phyloP scores from a whole-genome alignment of 306 rosid genomes.

The Amphicarpaea edgeworthii region DNA sequence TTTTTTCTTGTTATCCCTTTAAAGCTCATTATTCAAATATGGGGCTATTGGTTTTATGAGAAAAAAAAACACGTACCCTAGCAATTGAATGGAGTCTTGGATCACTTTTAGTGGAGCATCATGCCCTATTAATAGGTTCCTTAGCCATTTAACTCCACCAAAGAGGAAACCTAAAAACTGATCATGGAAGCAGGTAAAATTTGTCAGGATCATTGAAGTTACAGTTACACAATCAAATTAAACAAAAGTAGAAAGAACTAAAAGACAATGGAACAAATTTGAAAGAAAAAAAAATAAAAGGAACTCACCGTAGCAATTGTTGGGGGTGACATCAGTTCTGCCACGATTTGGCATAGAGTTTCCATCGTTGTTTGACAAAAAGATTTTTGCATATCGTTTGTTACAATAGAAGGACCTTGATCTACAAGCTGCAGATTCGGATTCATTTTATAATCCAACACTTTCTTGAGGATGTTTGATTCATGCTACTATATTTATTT shows the following conservation, averaged over 20 bases:
- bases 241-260: not conserved
- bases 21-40: no score
- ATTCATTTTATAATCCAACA: conserved; percentile 20
- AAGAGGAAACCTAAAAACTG: conserved; percentile 79
- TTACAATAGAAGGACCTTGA: conserved; percentile 32
- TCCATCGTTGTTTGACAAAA: conserved; percentile 45
- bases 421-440: conserved; percentile 50
- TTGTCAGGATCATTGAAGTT: conserved; percentile 15
- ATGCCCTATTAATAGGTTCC: conserved; percentile 63
- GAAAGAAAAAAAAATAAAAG: not conserved
- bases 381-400: conserved; percentile 40
- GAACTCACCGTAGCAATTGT: conserved; percentile 74
- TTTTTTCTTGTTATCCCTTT: conserved; percentile 6
- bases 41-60: not conserved
- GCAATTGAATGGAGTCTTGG: conserved; percentile 61
- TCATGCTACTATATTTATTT: not conserved
- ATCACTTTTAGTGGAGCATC: conserved; percentile 75
- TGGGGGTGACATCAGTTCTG: conserved; percentile 87
- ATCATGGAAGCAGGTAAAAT: conserved; percentile 22
- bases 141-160: conserved; percentile 72
- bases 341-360: conserved; percentile 43
- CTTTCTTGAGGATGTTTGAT: not conserved
- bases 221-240: conserved; percentile 9
- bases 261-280: not conserved
- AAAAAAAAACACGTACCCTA: conserved; percentile 64